Conservation (phyloP, 2,329 filamentous ascomycete species). For the Trichoderma sp. region DNA sequence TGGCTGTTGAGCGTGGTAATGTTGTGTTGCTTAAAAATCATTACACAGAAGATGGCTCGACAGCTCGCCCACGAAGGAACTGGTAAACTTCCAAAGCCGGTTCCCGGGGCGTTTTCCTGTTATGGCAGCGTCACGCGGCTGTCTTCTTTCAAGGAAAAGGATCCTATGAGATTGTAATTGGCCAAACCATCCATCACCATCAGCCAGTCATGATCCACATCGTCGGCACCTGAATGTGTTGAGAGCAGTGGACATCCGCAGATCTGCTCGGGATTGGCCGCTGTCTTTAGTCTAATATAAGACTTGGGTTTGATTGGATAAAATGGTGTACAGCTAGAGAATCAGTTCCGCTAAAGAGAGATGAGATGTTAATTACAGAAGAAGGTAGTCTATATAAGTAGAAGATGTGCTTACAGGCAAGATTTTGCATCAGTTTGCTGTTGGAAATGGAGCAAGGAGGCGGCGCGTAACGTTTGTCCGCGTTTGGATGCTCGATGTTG, state of each 20-base stretch:
- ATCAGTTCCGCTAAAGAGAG: not conserved
- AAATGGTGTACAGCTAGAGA: not conserved
- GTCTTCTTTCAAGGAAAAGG: slow-evolving; percentile 16
- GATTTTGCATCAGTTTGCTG: not conserved
- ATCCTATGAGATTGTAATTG: slow-evolving; percentile 4
- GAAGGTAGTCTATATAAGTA: not conserved
- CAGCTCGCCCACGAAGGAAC: not conserved
- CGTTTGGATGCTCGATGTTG: not conserved
- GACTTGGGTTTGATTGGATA: slow-evolving; percentile 11
- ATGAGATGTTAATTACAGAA: not conserved
- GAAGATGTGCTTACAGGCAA: not conserved
- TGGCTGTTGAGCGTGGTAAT: not conserved
- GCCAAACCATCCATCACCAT: slow-evolving; percentile 8
- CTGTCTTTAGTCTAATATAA: slow-evolving; percentile 1
- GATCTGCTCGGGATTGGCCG: slow-evolving; percentile 23
- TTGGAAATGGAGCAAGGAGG: not conserved
- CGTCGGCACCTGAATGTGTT: slow-evolving; percentile 13
- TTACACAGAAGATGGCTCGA: not conserved
- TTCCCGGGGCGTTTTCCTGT: slow-evolving; percentile 2
- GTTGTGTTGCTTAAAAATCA: not conserved
- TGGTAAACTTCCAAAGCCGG: not conserved
- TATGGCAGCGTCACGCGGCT: slow-evolving; percentile 15
- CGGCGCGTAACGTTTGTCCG: not conserved
- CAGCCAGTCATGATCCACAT: slow-evolving; percentile 23
- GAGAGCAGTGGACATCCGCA: slow-evolving; percentile 4